phyloP scores from a whole-genome alignment of 1,284 basidiomycete genomes.

The Puccinia hordei region DNA sequence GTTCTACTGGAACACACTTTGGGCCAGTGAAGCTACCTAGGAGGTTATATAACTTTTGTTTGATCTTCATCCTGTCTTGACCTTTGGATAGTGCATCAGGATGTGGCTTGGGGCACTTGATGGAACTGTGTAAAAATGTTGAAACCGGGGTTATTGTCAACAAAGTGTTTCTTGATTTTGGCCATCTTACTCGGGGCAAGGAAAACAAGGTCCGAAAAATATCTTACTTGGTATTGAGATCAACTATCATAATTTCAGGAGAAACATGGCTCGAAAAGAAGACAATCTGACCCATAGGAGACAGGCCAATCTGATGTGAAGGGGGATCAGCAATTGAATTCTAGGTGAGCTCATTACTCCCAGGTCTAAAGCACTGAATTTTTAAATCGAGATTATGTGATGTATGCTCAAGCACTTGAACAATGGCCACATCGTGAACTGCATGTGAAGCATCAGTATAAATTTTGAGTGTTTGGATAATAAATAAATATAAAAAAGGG shows the following conservation, averaged over 20 bases:
- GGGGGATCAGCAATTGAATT: too few species aligned
- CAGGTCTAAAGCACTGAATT: too few species aligned
- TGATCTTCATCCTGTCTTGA: conserved; percentile 79
- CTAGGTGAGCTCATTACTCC: background rate
- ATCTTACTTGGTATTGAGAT: conserved; percentile 89
- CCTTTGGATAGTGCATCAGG: conserved; percentile 76
- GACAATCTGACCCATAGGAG: conserved; percentile 85
- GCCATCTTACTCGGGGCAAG: background rate
- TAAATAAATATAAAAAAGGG: too few species aligned
- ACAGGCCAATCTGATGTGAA: conserved; percentile 70
- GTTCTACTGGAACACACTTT: conserved; percentile 65
- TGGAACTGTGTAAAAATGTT: conserved; percentile 25
- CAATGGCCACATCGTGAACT: conserved; percentile 92
- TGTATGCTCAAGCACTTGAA: conserved; percentile 93
- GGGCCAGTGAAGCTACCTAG: conserved; percentile 64
- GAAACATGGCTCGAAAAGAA: conserved; percentile 80
- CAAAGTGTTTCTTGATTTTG: too few species aligned
- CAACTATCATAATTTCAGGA: conserved; percentile 83
- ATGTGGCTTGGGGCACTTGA: conserved; percentile 74
- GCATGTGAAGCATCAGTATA: too few species aligned
- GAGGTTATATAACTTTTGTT: conserved; percentile 72
- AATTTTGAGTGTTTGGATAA: too few species aligned
- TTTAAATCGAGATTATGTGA: conserved; percentile 88
- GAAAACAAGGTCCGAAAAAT: too few species aligned
- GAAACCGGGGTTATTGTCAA: too few species aligned